phyloP scores from a whole-genome alignment of 306 rosid genomes.

The Crotalaria pallida region DNA sequence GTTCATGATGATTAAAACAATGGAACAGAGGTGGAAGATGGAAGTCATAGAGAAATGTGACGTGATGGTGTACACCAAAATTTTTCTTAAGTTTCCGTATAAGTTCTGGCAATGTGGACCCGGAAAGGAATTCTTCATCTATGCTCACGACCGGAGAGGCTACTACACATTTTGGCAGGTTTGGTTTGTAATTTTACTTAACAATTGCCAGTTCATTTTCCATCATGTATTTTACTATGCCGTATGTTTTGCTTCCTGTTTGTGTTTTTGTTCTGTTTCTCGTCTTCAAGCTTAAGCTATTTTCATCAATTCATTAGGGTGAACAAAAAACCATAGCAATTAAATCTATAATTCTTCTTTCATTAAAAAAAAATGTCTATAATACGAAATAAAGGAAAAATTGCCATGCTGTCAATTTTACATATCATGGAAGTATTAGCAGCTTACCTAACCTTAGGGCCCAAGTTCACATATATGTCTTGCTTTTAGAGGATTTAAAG shows the following conservation, averaged over 20 bases:
- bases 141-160: slow-evolving; percentile 95
- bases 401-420: slow-evolving; percentile 5
- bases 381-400: background rate
- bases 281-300: background rate
- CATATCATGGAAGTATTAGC: slow-evolving; percentile 6
- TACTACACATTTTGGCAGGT: slow-evolving; percentile 99
- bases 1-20: slow-evolving; percentile 22
- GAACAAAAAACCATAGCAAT: background rate
- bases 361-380: too few species aligned
- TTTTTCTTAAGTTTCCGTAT: slow-evolving; percentile 85
- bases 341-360: background rate
- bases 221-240: background rate
- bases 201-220: slow-evolving; percentile 25
- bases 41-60: slow-evolving; percentile 88
- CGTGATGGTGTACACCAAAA: slow-evolving; percentile 88
- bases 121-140: slow-evolving; percentile 90
- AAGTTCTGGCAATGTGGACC: slow-evolving; percentile 94
- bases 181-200: slow-evolving; percentile 13
- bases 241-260: background rate
- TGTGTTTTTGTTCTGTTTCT: slow-evolving; percentile 12
- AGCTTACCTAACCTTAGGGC: slow-evolving; percentile 28
- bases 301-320: background rate
- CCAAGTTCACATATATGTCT: background rate
- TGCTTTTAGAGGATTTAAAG: slow-evolving; percentile 4
- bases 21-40: slow-evolving; percentile 80